Conservation (phyloP, 2,329 filamentous ascomycete species). For the Colletotrichum camelliae region DNA sequence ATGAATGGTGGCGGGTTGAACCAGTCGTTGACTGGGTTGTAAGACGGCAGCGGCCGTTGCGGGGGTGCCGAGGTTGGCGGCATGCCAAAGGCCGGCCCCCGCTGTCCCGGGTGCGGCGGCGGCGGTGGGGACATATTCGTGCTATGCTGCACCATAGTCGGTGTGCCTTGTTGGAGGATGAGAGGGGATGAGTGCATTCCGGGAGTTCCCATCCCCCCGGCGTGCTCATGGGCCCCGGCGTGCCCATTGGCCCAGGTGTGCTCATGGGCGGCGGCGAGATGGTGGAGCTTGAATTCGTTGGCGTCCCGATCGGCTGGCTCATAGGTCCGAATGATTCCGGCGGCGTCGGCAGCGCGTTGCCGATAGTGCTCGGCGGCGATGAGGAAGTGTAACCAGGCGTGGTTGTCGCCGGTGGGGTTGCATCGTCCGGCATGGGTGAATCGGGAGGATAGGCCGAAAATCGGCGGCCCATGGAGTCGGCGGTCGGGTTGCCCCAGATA, state of each 20-base stretch:
- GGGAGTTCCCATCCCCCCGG: conserved; percentile 12
- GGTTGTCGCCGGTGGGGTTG: conserved; percentile 35
- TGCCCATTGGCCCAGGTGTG: background rate
- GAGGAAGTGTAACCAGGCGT: conserved; percentile 26
- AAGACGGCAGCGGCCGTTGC: conserved; percentile 48
- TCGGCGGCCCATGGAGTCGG: conserved; percentile 59
- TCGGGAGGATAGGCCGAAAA: conserved; percentile 72
- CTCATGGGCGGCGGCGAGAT: conserved; percentile 14
- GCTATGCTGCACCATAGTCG: conserved; percentile 18
- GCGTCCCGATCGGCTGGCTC: background rate
- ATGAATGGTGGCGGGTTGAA: conserved; percentile 60
- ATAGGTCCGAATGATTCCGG: conserved; percentile 46
- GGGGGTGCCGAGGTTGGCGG: conserved; percentile 37
- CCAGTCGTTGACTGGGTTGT: conserved; percentile 51
- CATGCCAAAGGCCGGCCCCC: conserved; percentile 42
- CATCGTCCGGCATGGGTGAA: conserved; percentile 38
- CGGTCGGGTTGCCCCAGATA: conserved; percentile 66
- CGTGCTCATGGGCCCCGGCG: conserved; percentile 9
- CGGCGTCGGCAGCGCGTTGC: conserved; percentile 42
- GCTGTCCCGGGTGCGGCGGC: conserved; percentile 22
- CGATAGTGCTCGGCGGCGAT: conserved; percentile 17
- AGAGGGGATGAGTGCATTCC: conserved; percentile 34
- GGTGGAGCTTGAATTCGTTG: conserved; percentile 6
- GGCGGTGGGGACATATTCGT: conserved; percentile 35
- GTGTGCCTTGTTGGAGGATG: conserved; percentile 20